Evolutionary conservation across 768 basidiomycete species (phyloP).

Genomic region (Suillus clintonianus): DNA sequence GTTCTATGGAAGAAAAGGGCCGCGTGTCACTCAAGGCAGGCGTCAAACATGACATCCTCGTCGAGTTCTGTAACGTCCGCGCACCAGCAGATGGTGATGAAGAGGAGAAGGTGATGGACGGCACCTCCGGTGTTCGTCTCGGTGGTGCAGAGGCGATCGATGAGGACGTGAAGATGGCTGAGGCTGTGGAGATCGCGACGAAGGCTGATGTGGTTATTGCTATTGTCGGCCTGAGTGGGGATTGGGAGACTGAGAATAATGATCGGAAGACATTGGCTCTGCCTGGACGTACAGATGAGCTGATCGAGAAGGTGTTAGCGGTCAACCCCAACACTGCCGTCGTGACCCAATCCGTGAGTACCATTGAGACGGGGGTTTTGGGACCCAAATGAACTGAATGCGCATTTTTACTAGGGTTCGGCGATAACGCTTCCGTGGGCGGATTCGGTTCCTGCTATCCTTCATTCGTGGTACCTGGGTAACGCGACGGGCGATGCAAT

Average conservation of each 20-base stretch:
- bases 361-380: background rate
- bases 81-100: slow-evolving; percentile 72
- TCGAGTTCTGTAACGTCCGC: slow-evolving; percentile 76
- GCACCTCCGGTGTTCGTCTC: slow-evolving; percentile 70
- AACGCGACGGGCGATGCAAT: slow-evolving; percentile 83
- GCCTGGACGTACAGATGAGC: slow-evolving; percentile 74
- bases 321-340: slow-evolving; percentile 74
- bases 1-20: slow-evolving; percentile 65
- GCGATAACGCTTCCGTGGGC: slow-evolving; percentile 79
- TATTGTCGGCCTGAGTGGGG: slow-evolving; percentile 75
- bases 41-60: slow-evolving; percentile 53
- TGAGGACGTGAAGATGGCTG: slow-evolving; percentile 55
- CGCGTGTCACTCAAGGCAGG: slow-evolving; percentile 54
- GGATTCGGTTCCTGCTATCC: slow-evolving; percentile 60
- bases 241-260: slow-evolving; percentile 83
- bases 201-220: slow-evolving; percentile 76
- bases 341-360: slow-evolving; percentile 67
- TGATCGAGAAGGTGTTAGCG: slow-evolving; percentile 61
- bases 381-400: slow-evolving; percentile 7
- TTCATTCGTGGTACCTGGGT: slow-evolving; percentile 86
- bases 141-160: slow-evolving; percentile 70
- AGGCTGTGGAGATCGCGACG: slow-evolving; percentile 65
- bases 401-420: slow-evolving; percentile 49
- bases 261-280: slow-evolving; percentile 69
- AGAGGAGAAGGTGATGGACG: slow-evolving; percentile 63